Base-by-base conservation (phyloP, 805 yeast species). In the Candida germanica region DNA sequence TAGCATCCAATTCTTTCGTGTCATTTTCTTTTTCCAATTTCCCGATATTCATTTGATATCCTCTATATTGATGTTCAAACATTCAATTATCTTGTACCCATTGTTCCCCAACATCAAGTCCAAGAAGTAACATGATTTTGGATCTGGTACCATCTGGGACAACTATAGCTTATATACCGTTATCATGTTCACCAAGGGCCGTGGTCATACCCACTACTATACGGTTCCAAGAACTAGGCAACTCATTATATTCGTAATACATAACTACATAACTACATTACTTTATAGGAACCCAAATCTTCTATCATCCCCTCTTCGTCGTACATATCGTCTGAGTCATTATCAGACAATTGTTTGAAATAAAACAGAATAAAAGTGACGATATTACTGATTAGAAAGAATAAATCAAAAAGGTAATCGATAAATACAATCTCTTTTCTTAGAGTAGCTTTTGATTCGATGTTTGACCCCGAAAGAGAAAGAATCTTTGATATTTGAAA, bases 401-500 rank as follows among this genome's bases (percentile, higher is more conserved):
- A 68, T 49, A 70, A 61, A 44, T 74, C 79, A 43, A 73, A 75
- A 76, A 77, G 72, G 14, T 54, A 52, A 40, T 74, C 79, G 14
- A 75, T 64, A 46, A 71, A 73, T 17, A 59, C 62, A n/a, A 67
- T 66, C 44, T 70, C 72, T 33, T 44, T 59, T 20, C 49, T 42
- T 5, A 50, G 46, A 24, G 47, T 26, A 17, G 48, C 45, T 4
- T 49, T 41, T 13, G 49, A 31, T 17, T 50, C 42, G n/a, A 38
- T 42, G 3, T 52, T 33, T 9, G 58, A 49, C 3, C 66, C 66
- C 9, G 66, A 49, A 16, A 67, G 49, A 7, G 70, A 62, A 17
- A 67, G 48, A 18, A 68, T 59, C 41, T 58, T 44, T 41, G 68
- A 58, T 33, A 71, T 54, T 43, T 64, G 71, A 20, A 56, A 54